Conservation (phyloP, 1,284 basidiomycete species). For the Earliella scabrosa region DNA sequence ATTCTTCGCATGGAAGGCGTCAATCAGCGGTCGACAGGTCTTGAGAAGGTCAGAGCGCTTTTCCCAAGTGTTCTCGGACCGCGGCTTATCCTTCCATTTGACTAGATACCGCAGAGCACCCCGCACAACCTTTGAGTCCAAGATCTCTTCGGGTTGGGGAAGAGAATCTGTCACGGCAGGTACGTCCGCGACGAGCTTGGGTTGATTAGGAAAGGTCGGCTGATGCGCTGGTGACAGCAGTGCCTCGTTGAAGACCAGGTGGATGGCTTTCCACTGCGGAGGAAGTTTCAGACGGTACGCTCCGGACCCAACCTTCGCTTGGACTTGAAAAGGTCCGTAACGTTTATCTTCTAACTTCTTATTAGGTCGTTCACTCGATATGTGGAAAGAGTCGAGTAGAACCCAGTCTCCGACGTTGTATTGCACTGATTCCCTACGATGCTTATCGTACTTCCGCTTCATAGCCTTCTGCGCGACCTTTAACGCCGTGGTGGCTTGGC, state of each 20-base stretch:
- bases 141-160: not conserved
- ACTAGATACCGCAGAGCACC: constrained; percentile 12
- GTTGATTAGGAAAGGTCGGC: constrained; percentile 5
- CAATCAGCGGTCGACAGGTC: not conserved
- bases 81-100: constrained; percentile 15
- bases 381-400: constrained; percentile 32
- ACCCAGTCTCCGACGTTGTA: constrained; percentile 36
- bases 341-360: constrained; percentile 38
- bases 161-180: not conserved
- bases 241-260: constrained; percentile 42
- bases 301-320: constrained; percentile 26
- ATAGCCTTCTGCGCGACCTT: constrained; percentile 3
- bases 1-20: constrained; percentile 2
- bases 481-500: not conserved
- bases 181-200: not conserved
- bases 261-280: constrained; percentile 30
- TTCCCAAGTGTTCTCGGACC: constrained; percentile 18
- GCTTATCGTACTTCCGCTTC: constrained; percentile 9
- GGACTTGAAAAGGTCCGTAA: constrained; percentile 41
- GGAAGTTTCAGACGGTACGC: constrained; percentile 40
- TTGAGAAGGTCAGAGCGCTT: not conserved
- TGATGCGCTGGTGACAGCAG: constrained; percentile 25
- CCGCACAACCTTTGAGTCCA: constrained; percentile 1
- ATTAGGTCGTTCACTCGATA: constrained; percentile 32
- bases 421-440: not conserved